A percentile compares a stretch with the other conserved stretches of the same genome.
Conservation (phyloP, 2,329 filamentous ascomycete species). For the Colletotrichum sidae region DNA sequence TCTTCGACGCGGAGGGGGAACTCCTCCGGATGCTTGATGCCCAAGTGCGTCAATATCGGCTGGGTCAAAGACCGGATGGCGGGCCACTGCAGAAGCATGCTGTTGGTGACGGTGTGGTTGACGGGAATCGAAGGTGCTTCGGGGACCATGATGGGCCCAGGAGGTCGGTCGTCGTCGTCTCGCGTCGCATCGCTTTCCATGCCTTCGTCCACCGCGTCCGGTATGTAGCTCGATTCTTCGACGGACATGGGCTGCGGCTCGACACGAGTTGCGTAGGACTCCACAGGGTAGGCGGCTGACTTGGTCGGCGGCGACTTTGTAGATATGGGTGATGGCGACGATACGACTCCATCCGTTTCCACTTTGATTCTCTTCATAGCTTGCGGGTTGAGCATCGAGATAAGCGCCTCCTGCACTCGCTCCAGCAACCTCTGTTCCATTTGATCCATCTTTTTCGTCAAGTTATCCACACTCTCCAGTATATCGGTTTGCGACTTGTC, state of each 20-base stretch:
- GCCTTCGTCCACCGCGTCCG: conserved; percentile 23
- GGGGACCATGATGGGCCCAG: conserved; percentile 63
- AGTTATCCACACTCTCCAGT: conserved; percentile 61
- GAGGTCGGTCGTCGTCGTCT: conserved; percentile 60
- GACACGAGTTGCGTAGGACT: background rate
- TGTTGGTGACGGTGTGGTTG: conserved; percentile 91
- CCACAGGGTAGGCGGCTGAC: conserved; percentile 11
- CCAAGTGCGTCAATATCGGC: conserved; percentile 58
- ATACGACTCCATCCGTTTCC: conserved; percentile 16
- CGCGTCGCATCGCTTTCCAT: conserved; percentile 47
- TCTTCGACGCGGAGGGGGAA: conserved; percentile 85
- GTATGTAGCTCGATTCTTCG: conserved; percentile 38
- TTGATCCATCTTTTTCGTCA: conserved; percentile 39
- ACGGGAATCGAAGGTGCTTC: conserved; percentile 79
- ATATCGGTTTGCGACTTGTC: conserved; percentile 73
- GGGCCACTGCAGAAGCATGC: conserved; percentile 80
- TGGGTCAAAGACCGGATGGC: conserved; percentile 74
- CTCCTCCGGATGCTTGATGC: conserved; percentile 69
- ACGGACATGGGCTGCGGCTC: conserved; percentile 43
- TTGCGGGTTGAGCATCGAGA: too few species aligned
- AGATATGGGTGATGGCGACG: background rate
- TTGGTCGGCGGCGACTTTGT: conserved; percentile 19
- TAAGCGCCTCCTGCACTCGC: too few species aligned
- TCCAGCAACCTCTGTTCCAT: conserved; percentile 8
- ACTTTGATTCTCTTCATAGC: conserved; percentile 30